Base-by-base conservation (phyloP, 257 asterid genomes). In the Salvia hispanica region DNA sequence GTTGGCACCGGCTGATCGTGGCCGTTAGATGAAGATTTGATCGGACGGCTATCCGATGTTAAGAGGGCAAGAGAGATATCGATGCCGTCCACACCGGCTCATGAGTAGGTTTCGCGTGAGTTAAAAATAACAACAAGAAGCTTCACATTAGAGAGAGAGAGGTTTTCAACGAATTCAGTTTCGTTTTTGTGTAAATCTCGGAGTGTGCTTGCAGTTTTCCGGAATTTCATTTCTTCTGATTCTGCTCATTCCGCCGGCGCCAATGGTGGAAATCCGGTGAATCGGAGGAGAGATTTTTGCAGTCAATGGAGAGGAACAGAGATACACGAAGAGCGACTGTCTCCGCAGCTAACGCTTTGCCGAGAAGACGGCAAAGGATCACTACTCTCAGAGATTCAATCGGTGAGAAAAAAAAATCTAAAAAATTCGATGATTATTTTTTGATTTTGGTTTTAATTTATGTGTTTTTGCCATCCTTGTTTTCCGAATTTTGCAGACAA, bases 71-170 rank as follows among this genome's bases (percentile, higher is more conserved):
- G 62, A 64, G 79, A 81, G 84, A 72, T 72, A 80, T 81, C 85
- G 62, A 66, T 73, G 85, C 82, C 82, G 79, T 79, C 76, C 85
- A 77, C 66, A 78, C 50, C 77, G 79, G 78, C 83, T 70, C 47
- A 13, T 78, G 74, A 81, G 83, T 77, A 81, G 84, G 88, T 75
- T 78, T 78, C 83, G 84, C 86, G 85, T 81, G 89, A 73, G 67
- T 63, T 75, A 71, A 75, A 78, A 69, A 67, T 74, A 64, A 69
- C 75, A 75, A 64, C 75, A 77, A 64, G 71, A 59, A 76, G 52
- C 61, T 76, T 58, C 80, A 78, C 73, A 77, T 58, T 74, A 64
- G 47, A 15, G 58, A 11, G 36, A 67, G 67, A 69, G 71, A 34
- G 58, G 36, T 37, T 68, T 66, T 62, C 77, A 52, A 57, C 76